Base-by-base conservation (phyloP, 2,329 filamentous ascomycete species). In the Biscogniauxia mediterranea region DNA sequence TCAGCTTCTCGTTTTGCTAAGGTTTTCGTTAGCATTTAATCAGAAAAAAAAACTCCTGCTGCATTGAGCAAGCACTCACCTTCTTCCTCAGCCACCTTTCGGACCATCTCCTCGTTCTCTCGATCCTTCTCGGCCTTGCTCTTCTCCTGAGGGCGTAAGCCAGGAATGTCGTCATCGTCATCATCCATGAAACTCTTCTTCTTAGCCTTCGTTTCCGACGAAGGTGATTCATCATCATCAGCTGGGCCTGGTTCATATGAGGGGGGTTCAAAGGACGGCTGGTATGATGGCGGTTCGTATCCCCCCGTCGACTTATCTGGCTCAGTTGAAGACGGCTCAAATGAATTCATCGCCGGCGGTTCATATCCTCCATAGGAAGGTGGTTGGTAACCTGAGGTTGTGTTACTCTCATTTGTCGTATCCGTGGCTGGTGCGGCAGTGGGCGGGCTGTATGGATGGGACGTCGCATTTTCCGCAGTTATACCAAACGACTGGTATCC, bases 71-170 rank as follows among this genome's bases (percentile, higher is more conserved):
- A 3, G 51, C 57, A 71, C 84, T 82, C 75, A 88, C 85, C 85
- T 77, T 89, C 87, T 76, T 88, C 86, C 70, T 90, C 93, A 0
- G 92, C 94, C 25, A 91, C 92, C 74, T 89, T 92, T 59, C 88
- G 86, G 80, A 97, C 92, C 74, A 92, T 88, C 69, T 96, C 93
- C 60, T 92, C 89, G 54, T 93, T 93, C 74, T 92, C 90, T 23
- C 86, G 84, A 69, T 96, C 91, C 69, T 87, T 89, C 13, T 90
- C 88, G 49, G 83, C 78, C 73, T 89, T 88, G 1, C 77, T 83
- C 73, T 90, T 89, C 26, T 80, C 83, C 64, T 80, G 78, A 1
- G 84, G 79, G 51, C 74, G 79, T 52, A 78, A 64, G 6, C 79
- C 78, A 32, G 86, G 79, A 52, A 90, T 83, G 61, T 90, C 86